Percentiles rank a stretch among this genome's conserved stretches.
Conservation (phyloP, 2,329 filamentous ascomycete genomes). For the Gremmenia infestans region DNA sequence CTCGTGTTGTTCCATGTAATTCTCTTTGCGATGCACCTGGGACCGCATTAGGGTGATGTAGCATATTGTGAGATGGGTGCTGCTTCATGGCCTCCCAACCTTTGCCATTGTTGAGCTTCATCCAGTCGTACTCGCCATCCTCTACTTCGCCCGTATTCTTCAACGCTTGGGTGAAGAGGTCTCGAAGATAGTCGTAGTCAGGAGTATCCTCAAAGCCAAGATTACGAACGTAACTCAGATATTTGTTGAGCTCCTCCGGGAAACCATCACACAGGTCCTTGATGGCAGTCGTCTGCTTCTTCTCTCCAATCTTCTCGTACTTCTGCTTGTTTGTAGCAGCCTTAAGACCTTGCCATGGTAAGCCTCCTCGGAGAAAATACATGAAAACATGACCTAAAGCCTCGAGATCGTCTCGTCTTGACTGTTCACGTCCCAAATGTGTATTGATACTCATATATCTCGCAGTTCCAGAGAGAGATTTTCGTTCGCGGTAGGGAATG, state of each 20-base stretch:
- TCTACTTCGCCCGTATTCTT: conserved; percentile 94
- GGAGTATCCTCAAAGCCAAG: conserved; percentile 97
- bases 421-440: conserved; percentile 93
- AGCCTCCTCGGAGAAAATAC: conserved; percentile 67
- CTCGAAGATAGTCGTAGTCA: conserved; percentile 95
- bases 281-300: conserved; percentile 97
- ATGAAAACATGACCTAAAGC: conserved; percentile 73
- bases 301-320: conserved; percentile 99
- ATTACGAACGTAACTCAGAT: conserved; percentile 94
- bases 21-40: conserved; percentile 83
- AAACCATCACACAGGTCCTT: conserved; percentile 96
- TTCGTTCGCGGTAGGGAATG: conserved; percentile 94
- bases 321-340: conserved; percentile 86
- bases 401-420: conserved; percentile 90
- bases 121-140: conserved; percentile 99
- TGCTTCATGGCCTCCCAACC: conserved; percentile 81
- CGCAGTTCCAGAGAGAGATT: conserved; percentile 92
- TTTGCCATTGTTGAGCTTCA: conserved; percentile 90
- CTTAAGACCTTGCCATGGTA: conserved; percentile 70
- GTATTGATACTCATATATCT: conserved; percentile 99
- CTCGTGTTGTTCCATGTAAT: conserved; percentile 68
- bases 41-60: conserved; percentile 72
- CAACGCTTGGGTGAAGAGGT: conserved; percentile 91
- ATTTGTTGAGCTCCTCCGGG: conserved; percentile 96
- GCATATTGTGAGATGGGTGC: conserved; percentile 62